Evolutionary conservation across 257 asterid species (phyloP).

Genomic region (Plantago elongata): DNA sequence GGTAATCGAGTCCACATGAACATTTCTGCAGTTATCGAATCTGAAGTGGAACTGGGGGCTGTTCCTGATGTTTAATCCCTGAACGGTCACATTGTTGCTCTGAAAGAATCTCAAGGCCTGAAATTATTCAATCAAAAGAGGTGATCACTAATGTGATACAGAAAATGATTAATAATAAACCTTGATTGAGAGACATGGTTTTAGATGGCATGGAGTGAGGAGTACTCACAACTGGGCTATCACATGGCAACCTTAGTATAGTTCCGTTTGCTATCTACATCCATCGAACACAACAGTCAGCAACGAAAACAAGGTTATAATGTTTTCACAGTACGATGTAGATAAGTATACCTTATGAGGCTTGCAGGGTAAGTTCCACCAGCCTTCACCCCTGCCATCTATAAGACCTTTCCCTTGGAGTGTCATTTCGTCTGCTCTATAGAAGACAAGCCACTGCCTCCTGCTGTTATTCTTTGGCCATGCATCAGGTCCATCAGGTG

Average conservation of each 20-base stretch:
- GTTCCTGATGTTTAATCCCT: slow-evolving; percentile 43
- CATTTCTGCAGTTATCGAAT: slow-evolving; percentile 50
- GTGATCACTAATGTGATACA: not conserved
- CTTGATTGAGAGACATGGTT: not conserved
- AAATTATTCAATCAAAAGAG: slow-evolving; percentile 3
- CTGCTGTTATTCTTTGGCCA: slow-evolving; percentile 46
- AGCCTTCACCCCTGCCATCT: slow-evolving; percentile 50
- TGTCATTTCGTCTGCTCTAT: slow-evolving; percentile 40
- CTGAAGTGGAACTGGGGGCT: slow-evolving; percentile 66
- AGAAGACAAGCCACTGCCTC: slow-evolving; percentile 63
- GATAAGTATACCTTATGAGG: slow-evolving; percentile 44
- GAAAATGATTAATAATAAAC: not conserved
- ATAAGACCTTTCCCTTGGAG: slow-evolving; percentile 48
- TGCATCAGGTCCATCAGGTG: slow-evolving; percentile 58
- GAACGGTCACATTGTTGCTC: slow-evolving; percentile 53
- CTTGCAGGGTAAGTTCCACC: slow-evolving; percentile 73
- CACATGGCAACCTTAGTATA: slow-evolving; percentile 44
- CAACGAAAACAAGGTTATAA: slow-evolving; percentile 2
- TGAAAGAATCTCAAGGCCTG: slow-evolving; percentile 63
- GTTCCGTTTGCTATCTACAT: slow-evolving; percentile 43
- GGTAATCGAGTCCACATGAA: slow-evolving; percentile 42
- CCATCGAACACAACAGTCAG: slow-evolving; percentile 4
- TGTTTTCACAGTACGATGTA: not conserved
- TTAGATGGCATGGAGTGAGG: not conserved
- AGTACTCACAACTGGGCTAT: slow-evolving; percentile 59